Conservation (phyloP, 1,139 yeast genomes). For the Yamadazyma atmosphaerica region DNA sequence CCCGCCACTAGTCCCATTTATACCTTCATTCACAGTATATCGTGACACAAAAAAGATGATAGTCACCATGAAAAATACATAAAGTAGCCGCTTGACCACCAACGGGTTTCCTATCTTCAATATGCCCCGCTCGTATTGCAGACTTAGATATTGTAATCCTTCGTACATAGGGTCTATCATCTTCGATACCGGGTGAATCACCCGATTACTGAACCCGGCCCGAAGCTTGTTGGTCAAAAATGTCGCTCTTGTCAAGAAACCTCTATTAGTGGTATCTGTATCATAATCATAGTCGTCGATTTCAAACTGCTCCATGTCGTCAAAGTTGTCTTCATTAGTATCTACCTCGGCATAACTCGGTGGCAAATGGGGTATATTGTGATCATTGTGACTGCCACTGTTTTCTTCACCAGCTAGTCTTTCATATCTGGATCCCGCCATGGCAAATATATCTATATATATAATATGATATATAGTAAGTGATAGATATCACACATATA, state of each 20-base stretch:
- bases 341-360: conserved; percentile 31
- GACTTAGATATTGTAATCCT: conserved; percentile 45
- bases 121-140: conserved; percentile 56
- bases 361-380: conserved; percentile 19
- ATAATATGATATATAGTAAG: no score
- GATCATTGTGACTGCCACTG: no score
- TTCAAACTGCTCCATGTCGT: conserved; percentile 41
- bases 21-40: conserved; percentile 51
- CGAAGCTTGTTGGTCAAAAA: conserved; percentile 33
- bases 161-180: conserved; percentile 71
- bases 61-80: conserved; percentile 61
- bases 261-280: no score
- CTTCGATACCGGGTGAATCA: conserved; percentile 54
- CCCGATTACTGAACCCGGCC: conserved; percentile 39
- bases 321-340: conserved; percentile 2
- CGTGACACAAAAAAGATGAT: conserved; percentile 59
- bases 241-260: conserved; percentile 31
- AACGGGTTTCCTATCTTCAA: conserved; percentile 80
- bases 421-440: conserved; percentile 5
- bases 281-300: conserved; percentile 32
- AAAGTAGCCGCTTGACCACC: conserved; percentile 73
- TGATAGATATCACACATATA: no score
- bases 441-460: no score
- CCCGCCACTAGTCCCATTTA: conserved; percentile 43
- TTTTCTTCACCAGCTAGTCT: conserved; percentile 5